phyloP scores from a whole-genome alignment of 148 eudicot genomes.

The Camellia lanceoleosa region DNA sequence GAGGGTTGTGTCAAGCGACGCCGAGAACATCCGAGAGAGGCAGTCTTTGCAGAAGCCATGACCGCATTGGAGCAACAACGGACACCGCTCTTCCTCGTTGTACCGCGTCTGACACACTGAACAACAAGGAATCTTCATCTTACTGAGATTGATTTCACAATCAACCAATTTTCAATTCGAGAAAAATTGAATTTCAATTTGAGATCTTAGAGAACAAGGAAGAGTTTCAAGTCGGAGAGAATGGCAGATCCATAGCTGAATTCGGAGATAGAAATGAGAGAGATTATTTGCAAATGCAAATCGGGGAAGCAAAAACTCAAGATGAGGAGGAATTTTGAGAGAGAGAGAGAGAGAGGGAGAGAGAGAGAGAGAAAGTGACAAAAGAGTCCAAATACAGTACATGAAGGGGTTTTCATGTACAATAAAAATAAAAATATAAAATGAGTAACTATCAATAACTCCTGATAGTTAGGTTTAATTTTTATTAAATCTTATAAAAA shows the following conservation, averaged over 20 bases:
- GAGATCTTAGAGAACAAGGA: neutral
- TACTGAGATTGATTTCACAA: neutral
- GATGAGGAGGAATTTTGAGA: neutral
- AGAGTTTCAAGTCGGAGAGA: neutral
- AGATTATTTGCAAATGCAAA: neutral
- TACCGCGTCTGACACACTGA: conserved; percentile 79
- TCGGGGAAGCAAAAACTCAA: neutral
- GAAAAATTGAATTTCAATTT: neutral
- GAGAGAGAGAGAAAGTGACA: neutral
- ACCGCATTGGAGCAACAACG: conserved; percentile 83
- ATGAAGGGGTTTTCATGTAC: neutral
- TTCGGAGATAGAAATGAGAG: neutral
- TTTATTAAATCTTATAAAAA: too few relatives aligned
- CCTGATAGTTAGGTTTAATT: too few relatives aligned
- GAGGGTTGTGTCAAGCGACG: conserved; percentile 56
- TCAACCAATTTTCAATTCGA: neutral
- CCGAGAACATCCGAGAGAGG: conserved; percentile 64
- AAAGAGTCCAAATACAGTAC: neutral
- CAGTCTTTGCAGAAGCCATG: conserved; percentile 96
- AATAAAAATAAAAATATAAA: too few relatives aligned
- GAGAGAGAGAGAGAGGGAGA: conserved; percentile 1
- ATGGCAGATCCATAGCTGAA: conserved; percentile 12
- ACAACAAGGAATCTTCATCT: conserved; percentile 77
- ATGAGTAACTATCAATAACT: too few relatives aligned
- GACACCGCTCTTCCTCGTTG: conserved; percentile 76